These are phyloP conservation scores for Cercospora janseana DNA, from an alignment of 2,329 filamentous ascomycete genomes.

Conservation along the genomic window DNA sequence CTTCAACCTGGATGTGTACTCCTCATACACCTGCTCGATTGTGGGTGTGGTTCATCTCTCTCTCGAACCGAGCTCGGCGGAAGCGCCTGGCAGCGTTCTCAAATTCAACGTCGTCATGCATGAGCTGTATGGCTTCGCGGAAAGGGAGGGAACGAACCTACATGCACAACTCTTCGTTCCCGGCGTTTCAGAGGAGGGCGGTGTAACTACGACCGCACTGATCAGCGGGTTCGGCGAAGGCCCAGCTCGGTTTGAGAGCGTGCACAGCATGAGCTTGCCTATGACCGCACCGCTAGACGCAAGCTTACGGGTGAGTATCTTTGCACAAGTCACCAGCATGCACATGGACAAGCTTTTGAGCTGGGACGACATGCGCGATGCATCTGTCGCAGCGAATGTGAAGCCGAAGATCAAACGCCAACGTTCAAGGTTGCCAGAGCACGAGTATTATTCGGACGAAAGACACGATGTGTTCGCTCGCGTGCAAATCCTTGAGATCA, in stretches of 20 bases:
- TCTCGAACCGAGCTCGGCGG: conserved; percentile 87
- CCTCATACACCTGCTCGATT: conserved; percentile 85
- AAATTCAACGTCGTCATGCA: conserved; percentile 99
- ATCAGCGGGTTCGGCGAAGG: conserved; percentile 92
- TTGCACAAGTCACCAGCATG: conserved; percentile 86
- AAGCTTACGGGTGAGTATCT: conserved; percentile 81
- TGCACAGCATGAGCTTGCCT: conserved; percentile 95
- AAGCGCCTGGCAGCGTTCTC: conserved; percentile 84
- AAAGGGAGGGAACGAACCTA: conserved; percentile 91
- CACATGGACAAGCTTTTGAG: conserved; percentile 95
- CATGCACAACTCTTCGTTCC: conserved; percentile 97
- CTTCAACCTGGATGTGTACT: conserved; percentile 84
- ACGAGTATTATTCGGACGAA: conserved; percentile 90
- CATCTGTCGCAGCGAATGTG: conserved; percentile 55
- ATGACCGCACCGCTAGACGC: conserved; percentile 72
- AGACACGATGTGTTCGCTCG: conserved; percentile 88
- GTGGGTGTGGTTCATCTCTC: conserved; percentile 89
- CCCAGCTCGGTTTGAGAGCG: conserved; percentile 89
- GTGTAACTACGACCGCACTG: conserved; percentile 92
- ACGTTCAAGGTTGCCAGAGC: conserved; percentile 74
- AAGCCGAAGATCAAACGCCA: conserved; percentile 48
- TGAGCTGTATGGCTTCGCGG: conserved; percentile 88
- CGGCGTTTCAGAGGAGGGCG: conserved; percentile 79
- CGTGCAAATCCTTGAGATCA: conserved; percentile 85
- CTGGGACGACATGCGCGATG: conserved; percentile 97